Evolutionary conservation across 2,329 filamentous ascomycete genomes (phyloP).

Genomic region (Allantophomopsis cytisporea): DNA sequence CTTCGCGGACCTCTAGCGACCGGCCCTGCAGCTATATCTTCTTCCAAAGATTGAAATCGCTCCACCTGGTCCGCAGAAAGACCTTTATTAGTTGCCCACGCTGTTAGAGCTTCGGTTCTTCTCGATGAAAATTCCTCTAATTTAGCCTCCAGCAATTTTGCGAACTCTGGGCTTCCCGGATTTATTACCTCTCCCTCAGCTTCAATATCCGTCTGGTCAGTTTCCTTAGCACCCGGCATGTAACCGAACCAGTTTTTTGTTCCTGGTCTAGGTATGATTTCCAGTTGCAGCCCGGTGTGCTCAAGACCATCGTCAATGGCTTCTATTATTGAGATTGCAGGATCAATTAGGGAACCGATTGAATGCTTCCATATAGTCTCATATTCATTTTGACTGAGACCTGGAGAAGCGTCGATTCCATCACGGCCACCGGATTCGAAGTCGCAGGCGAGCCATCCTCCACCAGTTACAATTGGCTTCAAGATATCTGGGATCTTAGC

Average conservation of each 20-base stretch:
- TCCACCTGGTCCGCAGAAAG: slow-evolving; percentile 1
- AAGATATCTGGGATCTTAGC: slow-evolving; percentile 1
- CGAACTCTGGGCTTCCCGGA: not conserved
- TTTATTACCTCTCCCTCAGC: not conserved
- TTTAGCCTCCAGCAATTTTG: not conserved
- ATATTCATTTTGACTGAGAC: slow-evolving; percentile 1
- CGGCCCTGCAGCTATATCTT: not conserved
- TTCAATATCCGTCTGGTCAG: not conserved
- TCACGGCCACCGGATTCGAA: not conserved
- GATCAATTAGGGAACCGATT: slow-evolving; percentile 1
- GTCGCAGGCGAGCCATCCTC: slow-evolving; percentile 1
- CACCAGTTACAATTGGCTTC: slow-evolving; percentile 1
- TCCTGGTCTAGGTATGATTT: slow-evolving; percentile 1
- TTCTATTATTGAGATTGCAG: slow-evolving; percentile 1
- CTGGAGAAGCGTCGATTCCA: not conserved
- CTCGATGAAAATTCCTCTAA: not conserved
- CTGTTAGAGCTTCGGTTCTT: slow-evolving; percentile 1
- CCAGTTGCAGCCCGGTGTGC: slow-evolving; percentile 1
- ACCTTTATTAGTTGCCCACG: slow-evolving; percentile 1
- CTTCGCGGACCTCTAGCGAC: not conserved
- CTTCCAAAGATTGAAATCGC: not conserved
- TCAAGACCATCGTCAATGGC: slow-evolving; percentile 1
- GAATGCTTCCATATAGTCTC: slow-evolving; percentile 2
- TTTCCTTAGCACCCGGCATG: slow-evolving; percentile 1
- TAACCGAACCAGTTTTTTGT: slow-evolving; percentile 1